Evolutionary conservation across 1,139 yeast genomes (phyloP), one percentile per base, ranked within the genome.

Genomic region (Yamadazyma triangularis): DNA sequence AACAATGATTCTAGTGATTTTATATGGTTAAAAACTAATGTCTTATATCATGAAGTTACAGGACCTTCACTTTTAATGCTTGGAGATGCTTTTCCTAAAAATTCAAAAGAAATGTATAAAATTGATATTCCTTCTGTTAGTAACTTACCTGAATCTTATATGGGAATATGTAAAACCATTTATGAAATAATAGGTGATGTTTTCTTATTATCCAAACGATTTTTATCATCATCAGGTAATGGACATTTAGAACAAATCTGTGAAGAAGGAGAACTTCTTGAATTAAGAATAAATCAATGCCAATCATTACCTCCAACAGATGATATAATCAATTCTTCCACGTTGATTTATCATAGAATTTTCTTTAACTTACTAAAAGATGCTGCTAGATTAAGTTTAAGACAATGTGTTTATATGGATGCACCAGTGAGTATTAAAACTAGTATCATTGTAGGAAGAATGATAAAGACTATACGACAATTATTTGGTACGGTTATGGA

Each of bases 31-130:
- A 35, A 35, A 24, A 31, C 30, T 21, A 35, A 35, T 25, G 11
- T 35, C 6, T 24, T 35, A 4, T 35, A 35, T 22, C 39, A 35
- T 25, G 39, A 35, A 28, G 31, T 30, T 3, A 35, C 39, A 9
- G 39, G 34, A 4, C 39, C 36, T 4, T 24, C 39, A 4, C 15
- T 33, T 8, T 25, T 35, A 14, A 26, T 34, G 26, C 24, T 35
- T 10, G 33, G 28, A 13, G 34, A 35, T 12, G 13, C 25, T 18
- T 13, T 20, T 25, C n/a, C n/a, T n/a, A n/a, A n/a, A n/a, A n/a
- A n/a, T n/a, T n/a, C n/a, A 2, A 24, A 32, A n/a, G 29, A 32
- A 22, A 10, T 22, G 2, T 33, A 29, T n/a, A n/a, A n/a, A n/a
- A n/a, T n/a, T n/a, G n/a, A n/a, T n/a, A n/a, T n/a, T n/a, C n/a